phyloP scores from a whole-genome alignment of 2,329 filamentous ascomycete species.

The Penicillium aurantiogriseum region DNA sequence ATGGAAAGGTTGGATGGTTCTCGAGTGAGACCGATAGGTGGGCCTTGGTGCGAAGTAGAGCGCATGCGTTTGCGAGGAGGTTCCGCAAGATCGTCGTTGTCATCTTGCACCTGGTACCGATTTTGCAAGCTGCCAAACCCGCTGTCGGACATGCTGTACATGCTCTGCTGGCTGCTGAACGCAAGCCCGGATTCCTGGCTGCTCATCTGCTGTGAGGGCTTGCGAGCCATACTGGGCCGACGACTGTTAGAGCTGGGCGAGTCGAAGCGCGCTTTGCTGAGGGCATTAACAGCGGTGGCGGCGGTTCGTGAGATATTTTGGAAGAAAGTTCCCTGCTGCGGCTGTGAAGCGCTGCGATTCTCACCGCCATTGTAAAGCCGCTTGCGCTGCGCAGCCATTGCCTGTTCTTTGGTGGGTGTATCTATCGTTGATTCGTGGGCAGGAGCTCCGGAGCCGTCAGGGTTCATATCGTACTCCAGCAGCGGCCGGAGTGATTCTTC shows the following conservation, averaged over 20 bases:
- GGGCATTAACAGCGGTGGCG: slow-evolving; percentile 88
- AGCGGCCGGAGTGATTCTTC: slow-evolving; percentile 49
- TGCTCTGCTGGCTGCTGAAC: slow-evolving; percentile 77
- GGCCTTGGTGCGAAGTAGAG: slow-evolving; percentile 52
- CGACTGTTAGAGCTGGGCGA: slow-evolving; percentile 69
- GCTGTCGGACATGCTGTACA: slow-evolving; percentile 70
- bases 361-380: slow-evolving; percentile 82
- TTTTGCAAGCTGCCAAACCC: slow-evolving; percentile 68
- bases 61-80: slow-evolving; percentile 77
- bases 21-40: slow-evolving; percentile 36
- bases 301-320: slow-evolving; percentile 94
- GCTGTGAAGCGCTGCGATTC: slow-evolving; percentile 61
- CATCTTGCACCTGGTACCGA: slow-evolving; percentile 32
- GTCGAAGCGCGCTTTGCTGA: slow-evolving; percentile 93
- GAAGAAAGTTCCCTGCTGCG: slow-evolving; percentile 83
- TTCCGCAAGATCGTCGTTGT: slow-evolving; percentile 61
- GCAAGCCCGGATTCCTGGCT: slow-evolving; percentile 66
- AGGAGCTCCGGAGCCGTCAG: slow-evolving; percentile 61
- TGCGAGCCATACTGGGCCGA: slow-evolving; percentile 67
- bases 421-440: slow-evolving; percentile 72
- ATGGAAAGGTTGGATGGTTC: slow-evolving; percentile 38
- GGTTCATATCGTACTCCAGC: slow-evolving; percentile 50
- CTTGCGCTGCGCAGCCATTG: slow-evolving; percentile 93
- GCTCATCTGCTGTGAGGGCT: slow-evolving; percentile 62
- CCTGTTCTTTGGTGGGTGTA: slow-evolving; percentile 97